These are phyloP conservation scores for Kalmanozyma brasiliensis DNA, from an alignment of 1,284 basidiomycete species.

Conservation along the genomic window DNA sequence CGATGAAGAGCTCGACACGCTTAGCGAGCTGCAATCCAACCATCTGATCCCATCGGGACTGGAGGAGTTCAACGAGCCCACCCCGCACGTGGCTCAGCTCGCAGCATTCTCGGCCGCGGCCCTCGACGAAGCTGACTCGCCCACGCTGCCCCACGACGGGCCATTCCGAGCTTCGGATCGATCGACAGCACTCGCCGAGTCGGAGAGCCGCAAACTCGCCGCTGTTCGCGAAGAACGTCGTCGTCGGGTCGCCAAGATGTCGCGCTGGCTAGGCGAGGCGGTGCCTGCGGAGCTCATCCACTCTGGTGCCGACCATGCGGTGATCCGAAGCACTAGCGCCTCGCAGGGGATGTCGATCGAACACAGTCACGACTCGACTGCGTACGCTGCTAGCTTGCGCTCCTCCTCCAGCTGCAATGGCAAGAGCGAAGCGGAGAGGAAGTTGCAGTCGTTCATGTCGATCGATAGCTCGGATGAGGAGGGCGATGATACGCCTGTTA, in stretches of 20 bases:
- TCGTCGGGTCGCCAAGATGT: constrained; percentile 53
- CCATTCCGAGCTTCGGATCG: constrained; percentile 19
- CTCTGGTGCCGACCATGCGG: constrained; percentile 7
- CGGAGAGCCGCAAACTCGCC: constrained; percentile 31
- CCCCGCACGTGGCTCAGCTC: constrained; percentile 35
- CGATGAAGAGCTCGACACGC: constrained; percentile 15
- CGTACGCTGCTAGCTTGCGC: constrained; percentile 4
- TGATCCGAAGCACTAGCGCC: constrained; percentile 24
- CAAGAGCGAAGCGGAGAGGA: constrained; percentile 11
- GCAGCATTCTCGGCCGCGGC: constrained; percentile 35
- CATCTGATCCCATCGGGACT: constrained; percentile 17
- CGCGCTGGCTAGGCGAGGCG: constrained; percentile 56
- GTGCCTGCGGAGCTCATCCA: constrained; percentile 45
- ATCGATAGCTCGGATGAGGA: constrained; percentile 50
- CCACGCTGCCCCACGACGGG: constrained; percentile 37
- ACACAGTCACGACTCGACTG: constrained; percentile 10
- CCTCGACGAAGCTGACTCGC: constrained; percentile 36
- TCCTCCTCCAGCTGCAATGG: no score
- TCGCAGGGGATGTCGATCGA: constrained; percentile 6
- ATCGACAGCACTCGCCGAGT: constrained; percentile 22
- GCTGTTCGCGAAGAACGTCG: constrained; percentile 49
- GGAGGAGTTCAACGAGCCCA: constrained; percentile 35
- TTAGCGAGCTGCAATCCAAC: constrained; percentile 3
- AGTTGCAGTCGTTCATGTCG: constrained; percentile 46
- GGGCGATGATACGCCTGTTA: constrained; percentile 15